phyloP scores from a whole-genome alignment of 306 rosid species.

The Betula pendula region DNA sequence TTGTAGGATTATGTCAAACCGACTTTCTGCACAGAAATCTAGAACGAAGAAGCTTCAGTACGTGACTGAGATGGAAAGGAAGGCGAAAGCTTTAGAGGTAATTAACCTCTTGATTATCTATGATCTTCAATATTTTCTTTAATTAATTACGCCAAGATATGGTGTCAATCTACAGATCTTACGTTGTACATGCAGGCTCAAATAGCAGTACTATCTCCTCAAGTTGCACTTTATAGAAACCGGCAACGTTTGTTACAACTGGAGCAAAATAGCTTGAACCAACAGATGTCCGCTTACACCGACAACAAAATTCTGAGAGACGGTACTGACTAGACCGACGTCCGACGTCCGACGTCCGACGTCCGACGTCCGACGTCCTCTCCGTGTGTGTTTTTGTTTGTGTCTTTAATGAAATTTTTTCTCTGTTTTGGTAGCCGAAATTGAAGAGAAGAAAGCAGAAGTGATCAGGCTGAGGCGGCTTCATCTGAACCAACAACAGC shows the following conservation, averaged over 20 bases:
- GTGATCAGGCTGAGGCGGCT: slow-evolving; percentile 33
- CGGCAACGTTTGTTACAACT: slow-evolving; percentile 16
- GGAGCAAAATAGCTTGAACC: slow-evolving; percentile 42
- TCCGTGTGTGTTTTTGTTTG: not conserved
- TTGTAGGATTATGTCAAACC: slow-evolving; percentile 26
- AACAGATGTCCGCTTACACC: slow-evolving; percentile 19
- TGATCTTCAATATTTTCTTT: not conserved
- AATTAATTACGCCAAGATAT: no score
- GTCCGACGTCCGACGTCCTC: not conserved
- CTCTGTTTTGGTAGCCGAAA: slow-evolving; percentile 32
- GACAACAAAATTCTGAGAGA: slow-evolving; percentile 27
- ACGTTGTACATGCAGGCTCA: slow-evolving; percentile 31
- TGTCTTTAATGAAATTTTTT: not conserved
- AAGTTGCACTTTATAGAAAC: slow-evolving; percentile 24
- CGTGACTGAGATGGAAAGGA: slow-evolving; percentile 27
- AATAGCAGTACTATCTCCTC: slow-evolving; percentile 34
- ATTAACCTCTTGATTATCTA: not conserved
- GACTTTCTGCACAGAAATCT: slow-evolving; percentile 26
- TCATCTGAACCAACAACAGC: slow-evolving; percentile 4
- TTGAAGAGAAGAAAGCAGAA: slow-evolving; percentile 50
- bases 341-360: not conserved
- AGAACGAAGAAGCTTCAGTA: slow-evolving; percentile 36
- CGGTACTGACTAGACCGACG: slow-evolving; percentile 32
- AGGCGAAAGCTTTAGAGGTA: slow-evolving; percentile 39
- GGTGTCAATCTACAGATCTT: not conserved